Evolutionary conservation across 2,329 filamentous ascomycete genomes (phyloP).

Genomic region (Diaporthe ilicicola): DNA sequence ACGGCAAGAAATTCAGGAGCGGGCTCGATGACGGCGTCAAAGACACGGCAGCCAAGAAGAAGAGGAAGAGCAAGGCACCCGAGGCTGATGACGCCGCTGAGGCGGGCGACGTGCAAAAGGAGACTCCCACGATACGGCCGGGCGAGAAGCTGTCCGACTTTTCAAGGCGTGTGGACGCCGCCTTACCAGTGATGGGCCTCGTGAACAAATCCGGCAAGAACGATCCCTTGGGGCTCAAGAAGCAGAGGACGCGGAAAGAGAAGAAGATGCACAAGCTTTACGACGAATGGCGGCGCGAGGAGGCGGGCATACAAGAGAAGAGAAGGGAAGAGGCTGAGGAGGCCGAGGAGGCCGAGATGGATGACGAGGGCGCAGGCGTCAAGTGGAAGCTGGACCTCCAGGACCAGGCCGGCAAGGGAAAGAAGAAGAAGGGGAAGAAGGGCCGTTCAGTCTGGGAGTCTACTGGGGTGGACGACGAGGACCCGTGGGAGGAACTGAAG

Average conservation of each 20-base stretch:
- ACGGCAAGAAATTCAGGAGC: constrained; percentile 66
- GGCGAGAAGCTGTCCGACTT: constrained; percentile 88
- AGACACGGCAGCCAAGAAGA: constrained; percentile 40
- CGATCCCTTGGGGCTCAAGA: constrained; percentile 71
- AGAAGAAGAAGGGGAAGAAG: constrained; percentile 51
- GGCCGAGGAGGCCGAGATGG: constrained; percentile 69
- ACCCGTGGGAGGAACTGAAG: constrained; percentile 80
- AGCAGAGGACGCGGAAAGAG: constrained; percentile 82
- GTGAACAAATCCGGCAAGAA: constrained; percentile 67
- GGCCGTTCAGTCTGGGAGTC: constrained; percentile 52
- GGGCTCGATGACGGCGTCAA: constrained; percentile 75
- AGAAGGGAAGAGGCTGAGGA: constrained; percentile 72
- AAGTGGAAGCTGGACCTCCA: constrained; percentile 57
- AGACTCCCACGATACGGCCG: constrained; percentile 76
- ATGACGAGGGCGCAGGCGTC: constrained; percentile 63
- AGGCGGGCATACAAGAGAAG: constrained; percentile 68
- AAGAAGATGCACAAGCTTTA: constrained; percentile 83
- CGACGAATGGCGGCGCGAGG: constrained; percentile 77
- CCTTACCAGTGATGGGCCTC: constrained; percentile 79
- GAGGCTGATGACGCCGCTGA: constrained; percentile 33
- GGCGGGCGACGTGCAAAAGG: constrained; percentile 37
- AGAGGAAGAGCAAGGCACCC: constrained; percentile 38
- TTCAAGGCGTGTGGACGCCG: constrained; percentile 81
- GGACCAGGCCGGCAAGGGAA: constrained; percentile 51
- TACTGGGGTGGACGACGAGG: constrained; percentile 60